Evolutionary conservation across 208 protist genomes (phyloP).

Genomic region (Leishmania lainsoni): DNA sequence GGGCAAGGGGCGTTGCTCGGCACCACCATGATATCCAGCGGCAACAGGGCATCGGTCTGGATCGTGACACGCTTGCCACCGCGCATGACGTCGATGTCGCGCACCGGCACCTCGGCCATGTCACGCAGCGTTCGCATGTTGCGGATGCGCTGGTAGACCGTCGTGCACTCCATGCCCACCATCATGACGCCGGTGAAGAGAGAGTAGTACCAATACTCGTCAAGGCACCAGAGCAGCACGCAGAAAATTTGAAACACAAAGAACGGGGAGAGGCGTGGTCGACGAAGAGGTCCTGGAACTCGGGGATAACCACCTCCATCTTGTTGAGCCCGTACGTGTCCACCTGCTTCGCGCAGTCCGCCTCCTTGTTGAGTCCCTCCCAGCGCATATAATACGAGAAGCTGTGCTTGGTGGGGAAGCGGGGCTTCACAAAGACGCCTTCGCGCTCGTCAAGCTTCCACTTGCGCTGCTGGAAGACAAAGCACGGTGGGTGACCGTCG

Average conservation of each 20-base stretch:
- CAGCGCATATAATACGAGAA: slow-evolving; percentile 81
- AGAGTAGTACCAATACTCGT: slow-evolving; percentile 98
- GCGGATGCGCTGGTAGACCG: slow-evolving; percentile 93
- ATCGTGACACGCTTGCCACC: slow-evolving; percentile 58
- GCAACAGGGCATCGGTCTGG: slow-evolving; percentile 85
- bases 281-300: slow-evolving; percentile 95
- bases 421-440: slow-evolving; percentile 81
- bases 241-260: slow-evolving; percentile 99
- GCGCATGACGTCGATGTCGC: slow-evolving; percentile 73
- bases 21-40: slow-evolving; percentile 95
- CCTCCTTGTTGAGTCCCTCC: slow-evolving; percentile 63
- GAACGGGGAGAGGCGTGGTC: slow-evolving; percentile 98
- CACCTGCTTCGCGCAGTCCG: slow-evolving; percentile 51
- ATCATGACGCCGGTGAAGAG: slow-evolving; percentile 98
- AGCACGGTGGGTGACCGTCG: slow-evolving; percentile 66
- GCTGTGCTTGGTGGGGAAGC: slow-evolving; percentile 76
- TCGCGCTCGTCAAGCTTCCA: slow-evolving; percentile 80
- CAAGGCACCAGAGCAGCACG: slow-evolving; percentile 95
- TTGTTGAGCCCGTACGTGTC: slow-evolving; percentile 85
- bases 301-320: slow-evolving; percentile 95
- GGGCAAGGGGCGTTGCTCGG: slow-evolving; percentile 84
- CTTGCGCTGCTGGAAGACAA: slow-evolving; percentile 91
- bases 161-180: slow-evolving; percentile 96
- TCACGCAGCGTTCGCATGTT: slow-evolving; percentile 94
- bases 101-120: slow-evolving; percentile 92